A percentile compares a stretch with the other conserved stretches of the same genome.
These are phyloP conservation scores for Blastosporella zonata DNA, from an alignment of 1,284 basidiomycete genomes.

Conservation along the genomic window DNA sequence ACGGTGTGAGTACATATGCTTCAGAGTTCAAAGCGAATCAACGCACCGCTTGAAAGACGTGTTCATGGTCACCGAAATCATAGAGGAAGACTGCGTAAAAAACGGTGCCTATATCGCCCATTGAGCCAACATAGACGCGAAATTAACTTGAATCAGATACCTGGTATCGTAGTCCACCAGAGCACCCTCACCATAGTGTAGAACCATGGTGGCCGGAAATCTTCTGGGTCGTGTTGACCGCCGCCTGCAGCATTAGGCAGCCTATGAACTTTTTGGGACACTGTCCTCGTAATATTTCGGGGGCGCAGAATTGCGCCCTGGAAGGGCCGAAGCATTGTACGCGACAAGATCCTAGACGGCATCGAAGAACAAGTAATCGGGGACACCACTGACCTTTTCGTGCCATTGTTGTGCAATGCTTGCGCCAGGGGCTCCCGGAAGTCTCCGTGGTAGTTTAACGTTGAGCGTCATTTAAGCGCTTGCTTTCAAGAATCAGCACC, in stretches of 20 bases:
- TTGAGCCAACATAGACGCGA: background rate
- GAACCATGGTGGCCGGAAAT: slow-evolving; percentile 58
- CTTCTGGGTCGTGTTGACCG: slow-evolving; percentile 22
- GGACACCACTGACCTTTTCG: background rate
- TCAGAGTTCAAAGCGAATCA: too few relatives aligned
- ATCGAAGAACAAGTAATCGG: background rate
- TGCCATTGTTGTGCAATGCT: background rate
- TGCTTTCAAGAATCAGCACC: too few relatives aligned
- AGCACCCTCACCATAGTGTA: slow-evolving; percentile 45
- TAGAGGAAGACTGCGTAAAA: slow-evolving; percentile 61
- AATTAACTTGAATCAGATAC: slow-evolving; percentile 28
- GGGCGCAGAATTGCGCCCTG: slow-evolving; percentile 5
- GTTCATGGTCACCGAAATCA: slow-evolving; percentile 67
- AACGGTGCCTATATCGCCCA: slow-evolving; percentile 39
- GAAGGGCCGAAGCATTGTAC: slow-evolving; percentile 3
- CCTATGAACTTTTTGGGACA: slow-evolving; percentile 19
- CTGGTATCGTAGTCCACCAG: slow-evolving; percentile 48
- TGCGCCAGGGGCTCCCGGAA: background rate
- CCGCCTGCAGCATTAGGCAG: slow-evolving; percentile 7
- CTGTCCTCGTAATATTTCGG: slow-evolving; percentile 7
- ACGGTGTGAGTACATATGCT: background rate
- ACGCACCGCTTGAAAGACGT: slow-evolving; percentile 67
- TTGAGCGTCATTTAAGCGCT: too few relatives aligned
- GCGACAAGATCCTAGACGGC: slow-evolving; percentile 5
- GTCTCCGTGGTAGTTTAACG: background rate